phyloP scores from a whole-genome alignment of 2,329 filamentous ascomycete genomes.

The Xylariaceae sp. region DNA sequence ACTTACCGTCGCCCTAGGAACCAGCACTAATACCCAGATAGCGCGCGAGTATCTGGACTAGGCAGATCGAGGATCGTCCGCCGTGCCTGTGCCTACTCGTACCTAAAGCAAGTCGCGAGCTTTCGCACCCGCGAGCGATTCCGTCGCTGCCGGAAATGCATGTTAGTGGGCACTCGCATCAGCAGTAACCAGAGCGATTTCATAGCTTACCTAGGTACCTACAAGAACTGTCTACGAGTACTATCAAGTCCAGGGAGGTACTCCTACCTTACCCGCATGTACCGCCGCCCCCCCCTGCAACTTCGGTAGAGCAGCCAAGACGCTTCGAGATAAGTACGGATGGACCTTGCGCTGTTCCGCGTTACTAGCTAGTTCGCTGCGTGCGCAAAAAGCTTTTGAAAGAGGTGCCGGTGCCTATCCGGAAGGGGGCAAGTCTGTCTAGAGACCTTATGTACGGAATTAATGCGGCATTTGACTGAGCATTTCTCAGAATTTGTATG shows the following conservation, averaged over 20 bases:
- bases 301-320: slow-evolving; percentile 19
- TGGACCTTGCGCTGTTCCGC: too few relatives aligned
- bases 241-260: neutral
- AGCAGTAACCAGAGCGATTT: too few relatives aligned
- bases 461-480: too few relatives aligned
- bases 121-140: slow-evolving; percentile 14
- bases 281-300: slow-evolving; percentile 7
- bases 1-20: neutral
- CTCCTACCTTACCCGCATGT: neutral
- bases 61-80: slow-evolving; percentile 16
- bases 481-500: too few relatives aligned
- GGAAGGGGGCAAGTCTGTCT: too few relatives aligned
- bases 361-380: too few relatives aligned
- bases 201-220: too few relatives aligned
- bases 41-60: neutral
- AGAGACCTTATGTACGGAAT: too few relatives aligned
- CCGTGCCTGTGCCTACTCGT: neutral
- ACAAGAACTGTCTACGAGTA: too few relatives aligned
- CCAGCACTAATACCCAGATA: neutral
- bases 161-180: neutral
- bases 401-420: too few relatives aligned
- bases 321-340: neutral
- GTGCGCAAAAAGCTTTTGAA: too few relatives aligned
- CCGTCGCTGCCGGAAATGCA: slow-evolving; percentile 17
- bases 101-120: neutral